These are phyloP conservation scores for Rosa rugosa DNA, from an alignment of 306 rosid species.

Conservation along the genomic window DNA sequence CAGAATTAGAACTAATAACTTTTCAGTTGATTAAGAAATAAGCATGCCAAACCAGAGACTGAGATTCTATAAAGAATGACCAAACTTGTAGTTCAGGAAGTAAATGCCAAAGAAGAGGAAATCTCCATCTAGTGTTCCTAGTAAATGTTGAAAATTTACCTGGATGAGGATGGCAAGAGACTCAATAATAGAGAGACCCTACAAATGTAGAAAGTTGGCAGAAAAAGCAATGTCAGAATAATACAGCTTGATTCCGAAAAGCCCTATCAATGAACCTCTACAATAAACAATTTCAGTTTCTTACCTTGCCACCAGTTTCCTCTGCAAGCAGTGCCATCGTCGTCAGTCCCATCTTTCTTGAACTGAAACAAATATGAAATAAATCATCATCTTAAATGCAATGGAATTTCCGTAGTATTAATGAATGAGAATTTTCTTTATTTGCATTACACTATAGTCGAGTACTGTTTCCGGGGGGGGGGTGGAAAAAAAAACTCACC, in stretches of 20 bases:
- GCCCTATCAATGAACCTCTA: not conserved
- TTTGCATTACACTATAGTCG: conserved; percentile 7
- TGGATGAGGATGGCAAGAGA: conserved; percentile 33
- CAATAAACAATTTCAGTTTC: conserved; percentile 8
- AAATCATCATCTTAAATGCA: not conserved
- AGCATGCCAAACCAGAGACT: not conserved
- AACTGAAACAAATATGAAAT: conserved; percentile 26
- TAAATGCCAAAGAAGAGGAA: not conserved
- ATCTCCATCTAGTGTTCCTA: not conserved
- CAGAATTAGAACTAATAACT: not conserved
- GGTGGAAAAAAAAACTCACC: conserved; percentile 32
- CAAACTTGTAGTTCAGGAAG: conserved; percentile 10
- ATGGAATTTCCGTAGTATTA: not conserved
- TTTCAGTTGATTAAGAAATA: not conserved
- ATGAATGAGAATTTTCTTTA: not conserved
- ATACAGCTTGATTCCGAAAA: not conserved
- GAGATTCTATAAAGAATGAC: not conserved
- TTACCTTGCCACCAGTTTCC: conserved; percentile 98
- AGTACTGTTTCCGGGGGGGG: not conserved
- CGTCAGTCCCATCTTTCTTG: conserved; percentile 70
- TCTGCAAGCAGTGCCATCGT: conserved; percentile 79
- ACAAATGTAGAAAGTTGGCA: conserved; percentile 18
- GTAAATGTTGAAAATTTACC: conserved; percentile 34
- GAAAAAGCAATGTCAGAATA: conserved; percentile 16
- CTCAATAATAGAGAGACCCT: conserved; percentile 84